Base-by-base conservation (phyloP, 208 protist species). In the Leishmania aethiopica region DNA sequence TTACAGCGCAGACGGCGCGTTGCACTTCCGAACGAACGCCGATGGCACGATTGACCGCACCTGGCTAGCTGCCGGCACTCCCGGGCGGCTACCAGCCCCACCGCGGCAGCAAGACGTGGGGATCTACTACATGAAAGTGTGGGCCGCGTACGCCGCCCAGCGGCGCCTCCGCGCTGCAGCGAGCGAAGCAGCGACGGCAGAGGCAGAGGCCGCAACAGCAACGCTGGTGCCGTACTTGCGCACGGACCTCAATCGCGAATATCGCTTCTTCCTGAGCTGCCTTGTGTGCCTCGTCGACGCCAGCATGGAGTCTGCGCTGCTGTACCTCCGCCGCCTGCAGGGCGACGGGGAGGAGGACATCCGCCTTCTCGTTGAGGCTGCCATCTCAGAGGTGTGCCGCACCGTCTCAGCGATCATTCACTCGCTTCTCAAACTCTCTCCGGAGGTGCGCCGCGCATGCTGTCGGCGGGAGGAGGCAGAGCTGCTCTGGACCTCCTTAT, bases 271-370 rank as follows among this genome's bases (percentile, higher is more conserved):
- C 75, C 53, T 92, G 22, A 79, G 59, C 78, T 86, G 78, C 55
- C 71, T 91, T n/a, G 77, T 94, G 47, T 75, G 69, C 40, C 78
- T 88, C 67, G 77, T 90, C 42, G 87, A 92, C 76, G 73, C 73
- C 6, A 77, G 82, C 62, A 81, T 92, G 70, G 91, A 94, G 83
- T 55, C 74, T 66, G 84, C 78, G 57, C 72, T 89, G 53, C 81
- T 87, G 2, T 81, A 79, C 19, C 84, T 89, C 78, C 76, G 78
- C 0, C 83, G 91, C 7, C 79, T 86, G 69, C 89, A 92, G 76
- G 86, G 87, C 70, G 78, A 86, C 51, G 82, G 91, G 35, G 89
- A 91, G 69, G 91, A 91, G 17, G 91, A 92, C 55, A 80, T 94
- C 25, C 89, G 89, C n/a, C 82, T 84, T 2, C 84, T 91, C 15